Conservation (phyloP, 805 yeast species). For the Teunomyces gatunensis region DNA sequence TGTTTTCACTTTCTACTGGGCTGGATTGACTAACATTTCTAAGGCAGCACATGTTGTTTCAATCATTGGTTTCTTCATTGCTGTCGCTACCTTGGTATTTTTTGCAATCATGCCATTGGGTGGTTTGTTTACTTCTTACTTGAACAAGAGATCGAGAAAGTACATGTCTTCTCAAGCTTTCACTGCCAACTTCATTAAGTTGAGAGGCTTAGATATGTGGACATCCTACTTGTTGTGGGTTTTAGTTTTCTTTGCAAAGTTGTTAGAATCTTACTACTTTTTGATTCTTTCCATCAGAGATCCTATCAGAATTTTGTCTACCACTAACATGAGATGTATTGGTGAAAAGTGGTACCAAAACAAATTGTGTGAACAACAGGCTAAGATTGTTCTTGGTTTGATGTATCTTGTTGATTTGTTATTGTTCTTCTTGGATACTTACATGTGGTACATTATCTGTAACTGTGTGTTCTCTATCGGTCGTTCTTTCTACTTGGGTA, state of each 20-base stretch:
- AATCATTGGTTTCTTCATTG: conserved; percentile 85
- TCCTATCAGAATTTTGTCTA: conserved; percentile 87
- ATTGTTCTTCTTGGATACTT: conserved; percentile 97
- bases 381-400: conserved; percentile 84
- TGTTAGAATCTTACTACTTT: conserved; percentile 87
- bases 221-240: conserved; percentile 92
- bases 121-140: conserved; percentile 89
- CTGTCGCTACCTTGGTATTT: conserved; percentile 78
- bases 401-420: conserved; percentile 91
- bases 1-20: conserved; percentile 79
- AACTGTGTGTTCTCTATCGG: conserved; percentile 96
- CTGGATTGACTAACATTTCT: conserved; percentile 64
- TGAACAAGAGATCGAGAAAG: conserved; percentile 81
- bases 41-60: conserved; percentile 75
- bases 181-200: conserved; percentile 84
- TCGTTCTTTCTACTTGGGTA: conserved; percentile 97
- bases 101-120: conserved; percentile 96
- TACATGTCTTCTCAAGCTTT: conserved; percentile 93
- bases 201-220: conserved; percentile 91
- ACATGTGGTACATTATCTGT: conserved; percentile 96
- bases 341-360: conserved; percentile 92
- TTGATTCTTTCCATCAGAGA: conserved; percentile 87
- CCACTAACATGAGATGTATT: conserved; percentile 85
- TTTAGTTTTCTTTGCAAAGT: conserved; percentile 85
- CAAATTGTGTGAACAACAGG: conserved; percentile 77